Evolutionary conservation across 2,329 filamentous ascomycete species (phyloP).

Genomic region (Leptographium procerum): DNA sequence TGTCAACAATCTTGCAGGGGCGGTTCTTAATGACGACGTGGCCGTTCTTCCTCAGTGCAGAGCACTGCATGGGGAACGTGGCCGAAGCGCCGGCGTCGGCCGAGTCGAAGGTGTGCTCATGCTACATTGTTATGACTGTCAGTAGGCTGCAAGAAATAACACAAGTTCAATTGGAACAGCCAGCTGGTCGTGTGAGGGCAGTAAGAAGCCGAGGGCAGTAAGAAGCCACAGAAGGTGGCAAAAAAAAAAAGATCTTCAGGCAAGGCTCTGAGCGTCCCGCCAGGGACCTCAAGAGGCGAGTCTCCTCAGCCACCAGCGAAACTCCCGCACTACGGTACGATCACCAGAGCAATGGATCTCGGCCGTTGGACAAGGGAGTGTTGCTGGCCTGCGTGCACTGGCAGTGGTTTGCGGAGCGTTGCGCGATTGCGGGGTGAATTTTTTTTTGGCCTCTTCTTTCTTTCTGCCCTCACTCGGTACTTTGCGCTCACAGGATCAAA

Average conservation of each 20-base stretch:
- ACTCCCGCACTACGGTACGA: neutral
- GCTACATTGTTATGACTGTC: conserved; percentile 26
- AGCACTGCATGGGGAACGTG: conserved; percentile 98
- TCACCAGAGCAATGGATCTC: neutral
- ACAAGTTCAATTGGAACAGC: neutral
- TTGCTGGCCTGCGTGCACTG: neutral
- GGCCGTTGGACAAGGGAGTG: neutral
- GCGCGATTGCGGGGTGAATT: conserved; percentile 36
- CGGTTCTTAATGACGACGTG: conserved; percentile 97
- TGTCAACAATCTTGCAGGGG: conserved; percentile 99
- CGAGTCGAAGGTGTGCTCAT: conserved; percentile 71
- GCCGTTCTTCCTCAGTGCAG: conserved; percentile 98
- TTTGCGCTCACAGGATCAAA: conserved; percentile 7
- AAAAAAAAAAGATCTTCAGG: neutral
- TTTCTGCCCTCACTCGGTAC: conserved; percentile 12
- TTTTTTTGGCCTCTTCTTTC: conserved; percentile 21
- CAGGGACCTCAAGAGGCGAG: neutral
- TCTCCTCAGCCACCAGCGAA: neutral
- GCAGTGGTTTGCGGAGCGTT: neutral
- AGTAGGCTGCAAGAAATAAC: neutral
- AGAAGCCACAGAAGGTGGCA: no score
- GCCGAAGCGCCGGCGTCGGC: conserved; percentile 91
- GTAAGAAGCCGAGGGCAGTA: neutral
- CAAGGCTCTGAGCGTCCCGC: neutral
- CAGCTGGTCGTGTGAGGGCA: neutral